Evolutionary conservation across 2,329 filamentous ascomycete species (phyloP).

Genomic region (Xylariaceae sp.): DNA sequence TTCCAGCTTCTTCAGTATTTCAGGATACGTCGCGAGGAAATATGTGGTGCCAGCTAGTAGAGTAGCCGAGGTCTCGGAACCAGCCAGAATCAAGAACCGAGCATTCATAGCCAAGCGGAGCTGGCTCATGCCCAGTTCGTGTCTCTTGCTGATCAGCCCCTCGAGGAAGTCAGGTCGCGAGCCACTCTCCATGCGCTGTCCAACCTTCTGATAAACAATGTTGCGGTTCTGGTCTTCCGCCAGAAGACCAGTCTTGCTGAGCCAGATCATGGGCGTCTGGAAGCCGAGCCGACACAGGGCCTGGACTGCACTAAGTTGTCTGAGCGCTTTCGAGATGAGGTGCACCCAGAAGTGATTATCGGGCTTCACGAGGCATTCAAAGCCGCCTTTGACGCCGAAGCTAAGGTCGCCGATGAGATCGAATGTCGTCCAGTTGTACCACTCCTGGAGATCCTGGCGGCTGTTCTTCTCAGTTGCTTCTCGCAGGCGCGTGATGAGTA

Average conservation of each 20-base stretch:
- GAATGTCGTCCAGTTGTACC: conserved; percentile 23
- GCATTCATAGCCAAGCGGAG: conserved; percentile 3
- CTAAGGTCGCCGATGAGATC: conserved; percentile 24
- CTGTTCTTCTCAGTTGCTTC: conserved; percentile 1
- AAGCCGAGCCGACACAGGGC: neutral
- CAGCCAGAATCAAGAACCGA: conserved; percentile 2
- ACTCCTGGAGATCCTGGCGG: conserved; percentile 11
- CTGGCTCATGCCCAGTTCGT: neutral
- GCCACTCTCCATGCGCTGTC: neutral
- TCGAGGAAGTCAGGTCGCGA: conserved; percentile 14
- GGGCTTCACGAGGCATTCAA: conserved; percentile 16
- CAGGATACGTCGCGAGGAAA: conserved; percentile 33
- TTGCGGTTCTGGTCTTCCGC: neutral
- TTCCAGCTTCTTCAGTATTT: conserved; percentile 31
- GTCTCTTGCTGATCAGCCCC: conserved; percentile 9
- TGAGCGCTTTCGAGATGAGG: neutral
- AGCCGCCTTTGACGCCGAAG: conserved; percentile 15
- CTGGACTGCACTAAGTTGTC: neutral
- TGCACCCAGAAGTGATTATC: conserved; percentile 19
- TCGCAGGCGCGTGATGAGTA: conserved; percentile 16
- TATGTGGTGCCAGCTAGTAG: conserved; percentile 24
- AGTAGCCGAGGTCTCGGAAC: conserved; percentile 14
- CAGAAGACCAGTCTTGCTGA: neutral
- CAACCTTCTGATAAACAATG: conserved; percentile 4
- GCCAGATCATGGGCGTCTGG: neutral